phyloP scores from a whole-genome alignment of 2,329 filamentous ascomycete species.

The Penicillium sp. region DNA sequence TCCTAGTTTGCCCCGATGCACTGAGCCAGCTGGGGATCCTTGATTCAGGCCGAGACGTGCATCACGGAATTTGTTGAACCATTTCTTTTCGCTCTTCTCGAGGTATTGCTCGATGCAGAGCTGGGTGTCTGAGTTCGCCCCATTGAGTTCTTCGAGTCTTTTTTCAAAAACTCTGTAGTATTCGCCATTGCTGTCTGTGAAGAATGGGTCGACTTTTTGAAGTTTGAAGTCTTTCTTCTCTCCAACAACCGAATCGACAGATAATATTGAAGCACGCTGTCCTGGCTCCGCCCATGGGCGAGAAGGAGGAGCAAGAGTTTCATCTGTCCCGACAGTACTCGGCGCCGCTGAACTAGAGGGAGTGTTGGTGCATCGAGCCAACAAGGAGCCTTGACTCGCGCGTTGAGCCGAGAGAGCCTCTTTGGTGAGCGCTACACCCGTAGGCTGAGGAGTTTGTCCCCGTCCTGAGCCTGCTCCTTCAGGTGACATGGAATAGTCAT shows the following conservation, averaged over 20 bases:
- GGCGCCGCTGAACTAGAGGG: conserved; percentile 27
- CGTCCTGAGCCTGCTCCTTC: conserved; percentile 36
- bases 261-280: conserved; percentile 49
- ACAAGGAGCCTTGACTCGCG: conserved; percentile 28
- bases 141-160: conserved; percentile 55
- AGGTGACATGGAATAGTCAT: conserved; percentile 39
- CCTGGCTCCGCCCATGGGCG: conserved; percentile 31
- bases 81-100: conserved; percentile 64
- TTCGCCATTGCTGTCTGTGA: conserved; percentile 62
- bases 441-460: conserved; percentile 11
- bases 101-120: conserved; percentile 66
- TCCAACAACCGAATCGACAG: conserved; percentile 57
- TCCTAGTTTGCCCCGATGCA: conserved; percentile 32
- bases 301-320: conserved; percentile 31
- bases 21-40: conserved; percentile 36
- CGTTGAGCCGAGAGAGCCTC: conserved; percentile 24
- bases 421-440: conserved; percentile 12
- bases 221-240: conserved; percentile 62
- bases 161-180: conserved; percentile 60
- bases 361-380: conserved; percentile 20
- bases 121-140: conserved; percentile 56
- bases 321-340: conserved; percentile 31
- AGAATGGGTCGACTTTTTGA: conserved; percentile 66
- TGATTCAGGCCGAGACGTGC: conserved; percentile 56
- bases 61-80: conserved; percentile 60